phyloP scores from a whole-genome alignment of 2,329 filamentous ascomycete species.

The Neophaeococcomyces mojaviensis region DNA sequence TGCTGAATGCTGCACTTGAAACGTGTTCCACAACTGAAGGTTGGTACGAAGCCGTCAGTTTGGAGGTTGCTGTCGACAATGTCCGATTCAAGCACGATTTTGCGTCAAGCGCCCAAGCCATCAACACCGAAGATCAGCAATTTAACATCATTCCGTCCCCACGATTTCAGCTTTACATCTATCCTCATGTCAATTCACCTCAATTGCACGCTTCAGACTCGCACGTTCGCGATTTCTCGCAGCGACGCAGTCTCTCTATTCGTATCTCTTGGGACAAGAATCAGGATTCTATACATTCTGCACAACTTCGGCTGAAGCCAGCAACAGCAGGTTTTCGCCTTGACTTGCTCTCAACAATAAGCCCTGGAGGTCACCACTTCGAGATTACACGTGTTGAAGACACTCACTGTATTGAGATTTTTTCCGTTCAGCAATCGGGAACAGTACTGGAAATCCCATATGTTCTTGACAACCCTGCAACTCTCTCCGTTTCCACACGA shows the following conservation, averaged over 20 bases:
- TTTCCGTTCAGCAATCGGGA: slow-evolving; percentile 21
- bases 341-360: slow-evolving; percentile 43
- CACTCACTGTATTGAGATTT: slow-evolving; percentile 41
- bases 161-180: slow-evolving; percentile 16
- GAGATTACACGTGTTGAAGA: slow-evolving; percentile 33
- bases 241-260: slow-evolving; percentile 69
- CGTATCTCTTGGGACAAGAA: slow-evolving; percentile 56
- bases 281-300: slow-evolving; percentile 57
- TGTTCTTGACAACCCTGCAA: slow-evolving; percentile 63
- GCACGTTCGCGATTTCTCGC: slow-evolving; percentile 69
- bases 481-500: slow-evolving; percentile 55
- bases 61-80: slow-evolving; percentile 17
- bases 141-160: neutral
- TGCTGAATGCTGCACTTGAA: slow-evolving; percentile 33
- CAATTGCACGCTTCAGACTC: slow-evolving; percentile 54
- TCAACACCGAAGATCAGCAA: neutral
- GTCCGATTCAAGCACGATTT: slow-evolving; percentile 18
- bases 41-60: slow-evolving; percentile 17
- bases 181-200: slow-evolving; percentile 13
- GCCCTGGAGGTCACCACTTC: slow-evolving; percentile 37
- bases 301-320: slow-evolving; percentile 46
- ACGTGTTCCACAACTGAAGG: slow-evolving; percentile 15
- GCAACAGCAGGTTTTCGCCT: slow-evolving; percentile 55
- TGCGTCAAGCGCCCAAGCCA: neutral
- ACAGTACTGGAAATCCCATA: slow-evolving; percentile 58